Percentiles rank a stretch among this genome's conserved stretches.
phyloP scores from a whole-genome alignment of 257 asterid species.

The Nicotiana sylvestris region DNA sequence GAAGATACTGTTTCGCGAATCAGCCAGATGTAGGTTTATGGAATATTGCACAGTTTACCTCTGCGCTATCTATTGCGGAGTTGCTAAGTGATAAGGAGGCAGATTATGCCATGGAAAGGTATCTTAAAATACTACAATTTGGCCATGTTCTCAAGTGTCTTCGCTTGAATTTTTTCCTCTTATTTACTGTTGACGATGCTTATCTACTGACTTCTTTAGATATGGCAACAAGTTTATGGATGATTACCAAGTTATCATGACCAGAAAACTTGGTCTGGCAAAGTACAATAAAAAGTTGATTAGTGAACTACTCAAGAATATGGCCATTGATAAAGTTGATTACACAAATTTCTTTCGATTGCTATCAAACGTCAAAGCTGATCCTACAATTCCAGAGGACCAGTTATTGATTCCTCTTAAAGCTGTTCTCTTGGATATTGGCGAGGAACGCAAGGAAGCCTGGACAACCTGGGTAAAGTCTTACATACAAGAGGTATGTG shows the following conservation, averaged over 20 bases:
- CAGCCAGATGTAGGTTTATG: constrained; percentile 97
- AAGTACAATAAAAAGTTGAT: constrained; percentile 86
- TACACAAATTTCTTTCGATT: constrained; percentile 93
- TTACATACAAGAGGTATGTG: constrained; percentile 71
- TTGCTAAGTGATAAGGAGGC: constrained; percentile 76
- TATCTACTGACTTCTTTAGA: constrained; percentile 26
- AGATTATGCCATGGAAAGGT: constrained; percentile 91
- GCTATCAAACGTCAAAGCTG: constrained; percentile 84
- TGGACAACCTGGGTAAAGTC: constrained; percentile 87
- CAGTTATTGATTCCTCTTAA: constrained; percentile 74
- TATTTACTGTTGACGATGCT: not conserved
- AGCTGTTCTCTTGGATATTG: constrained; percentile 82
- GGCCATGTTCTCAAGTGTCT: not conserved
- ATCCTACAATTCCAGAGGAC: constrained; percentile 50
- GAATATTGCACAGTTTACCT: constrained; percentile 84
- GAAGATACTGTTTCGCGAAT: constrained; percentile 95
- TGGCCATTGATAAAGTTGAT: constrained; percentile 97
- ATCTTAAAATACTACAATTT: not conserved
- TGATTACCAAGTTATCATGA: constrained; percentile 88
- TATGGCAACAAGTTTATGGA: constrained; percentile 94
- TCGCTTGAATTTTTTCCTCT: too few relatives aligned
- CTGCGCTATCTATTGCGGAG: constrained; percentile 65
- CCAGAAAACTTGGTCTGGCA: constrained; percentile 78
- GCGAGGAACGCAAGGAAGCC: constrained; percentile 88
- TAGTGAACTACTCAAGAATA: constrained; percentile 82